phyloP scores from a whole-genome alignment of 1,284 basidiomycete genomes.

The Ganoderma resinaceum region DNA sequence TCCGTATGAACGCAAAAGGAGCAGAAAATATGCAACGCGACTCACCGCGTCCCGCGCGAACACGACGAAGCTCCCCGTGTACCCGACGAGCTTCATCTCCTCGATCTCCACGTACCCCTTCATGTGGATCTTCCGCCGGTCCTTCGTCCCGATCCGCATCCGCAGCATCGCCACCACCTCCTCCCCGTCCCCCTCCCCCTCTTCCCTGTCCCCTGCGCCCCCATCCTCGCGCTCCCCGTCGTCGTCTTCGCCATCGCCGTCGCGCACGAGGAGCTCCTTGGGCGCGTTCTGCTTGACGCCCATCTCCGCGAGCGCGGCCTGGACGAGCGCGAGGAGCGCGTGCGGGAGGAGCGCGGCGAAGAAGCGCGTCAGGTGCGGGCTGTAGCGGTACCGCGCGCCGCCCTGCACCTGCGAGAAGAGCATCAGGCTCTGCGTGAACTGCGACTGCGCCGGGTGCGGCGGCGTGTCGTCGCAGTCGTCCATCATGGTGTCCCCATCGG shows the following conservation, averaged over 20 bases:
- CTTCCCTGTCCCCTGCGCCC: too few species aligned
- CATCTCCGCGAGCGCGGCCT: constrained; percentile 54
- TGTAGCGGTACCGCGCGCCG: constrained; percentile 73
- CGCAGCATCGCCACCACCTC: constrained; percentile 38
- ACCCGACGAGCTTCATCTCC: constrained; percentile 52
- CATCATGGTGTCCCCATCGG: constrained; percentile 61
- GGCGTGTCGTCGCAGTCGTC: constrained; percentile 39
- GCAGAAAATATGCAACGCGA: constrained; percentile 8
- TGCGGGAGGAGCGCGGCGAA: constrained; percentile 65
- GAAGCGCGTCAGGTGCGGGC: constrained; percentile 78
- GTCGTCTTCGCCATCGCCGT: constrained; percentile 24
- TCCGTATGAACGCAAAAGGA: neutral
- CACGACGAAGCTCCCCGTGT: constrained; percentile 66
- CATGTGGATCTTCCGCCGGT: constrained; percentile 63
- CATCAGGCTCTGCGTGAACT: constrained; percentile 57
- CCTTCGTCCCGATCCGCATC: constrained; percentile 71
- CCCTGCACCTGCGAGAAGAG: constrained; percentile 67
- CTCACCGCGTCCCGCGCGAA: constrained; percentile 70
- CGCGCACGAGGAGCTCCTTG: constrained; percentile 34
- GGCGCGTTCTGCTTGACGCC: constrained; percentile 58
- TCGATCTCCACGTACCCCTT: constrained; percentile 78
- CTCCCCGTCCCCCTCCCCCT: neutral
- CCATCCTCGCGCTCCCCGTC: too few species aligned
- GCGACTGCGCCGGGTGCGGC: constrained; percentile 43
- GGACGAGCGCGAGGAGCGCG: constrained; percentile 57